Evolutionary conservation across 805 yeast species (phyloP).

Genomic region (Danielia reshetovae): DNA sequence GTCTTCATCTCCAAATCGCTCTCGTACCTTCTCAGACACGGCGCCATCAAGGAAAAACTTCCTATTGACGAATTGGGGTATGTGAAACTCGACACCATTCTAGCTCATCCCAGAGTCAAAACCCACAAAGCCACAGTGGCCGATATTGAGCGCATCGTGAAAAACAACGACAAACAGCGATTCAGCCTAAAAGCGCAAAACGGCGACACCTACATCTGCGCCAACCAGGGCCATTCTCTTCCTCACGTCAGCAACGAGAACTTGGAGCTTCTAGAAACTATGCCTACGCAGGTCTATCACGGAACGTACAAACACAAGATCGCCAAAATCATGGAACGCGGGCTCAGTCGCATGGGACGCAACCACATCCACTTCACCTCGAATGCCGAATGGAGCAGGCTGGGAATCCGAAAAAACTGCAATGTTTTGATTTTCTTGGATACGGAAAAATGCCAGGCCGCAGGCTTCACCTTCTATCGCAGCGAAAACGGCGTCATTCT

Average conservation of each 20-base stretch:
- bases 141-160: slow-evolving; percentile 61
- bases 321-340: slow-evolving; percentile 48
- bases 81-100: slow-evolving; percentile 48
- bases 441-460: slow-evolving; percentile 40
- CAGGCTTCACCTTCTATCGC: slow-evolving; percentile 48
- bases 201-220: slow-evolving; percentile 51
- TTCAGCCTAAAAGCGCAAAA: slow-evolving; percentile 45
- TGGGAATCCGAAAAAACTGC: slow-evolving; percentile 69
- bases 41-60: slow-evolving; percentile 66
- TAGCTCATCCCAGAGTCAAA: slow-evolving; percentile 56
- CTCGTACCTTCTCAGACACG: slow-evolving; percentile 80
- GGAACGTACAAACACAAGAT: slow-evolving; percentile 64
- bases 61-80: slow-evolving; percentile 66
- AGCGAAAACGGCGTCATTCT: slow-evolving; percentile 76
- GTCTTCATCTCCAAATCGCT: slow-evolving; percentile 66
- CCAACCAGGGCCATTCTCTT: slow-evolving; percentile 90
- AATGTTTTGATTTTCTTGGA: slow-evolving; percentile 63
- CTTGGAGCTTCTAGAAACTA: slow-evolving; percentile 37
- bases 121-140: slow-evolving; percentile 49
- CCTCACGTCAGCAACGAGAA: slow-evolving; percentile 37
- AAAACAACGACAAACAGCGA: slow-evolving; percentile 64
- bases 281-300: slow-evolving; percentile 63
- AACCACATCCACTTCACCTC: slow-evolving; percentile 85
- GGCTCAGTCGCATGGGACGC: slow-evolving; percentile 65
- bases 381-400: slow-evolving; percentile 44